phyloP scores from a whole-genome alignment of 768 basidiomycete species.

The Serpula lacrymans region DNA sequence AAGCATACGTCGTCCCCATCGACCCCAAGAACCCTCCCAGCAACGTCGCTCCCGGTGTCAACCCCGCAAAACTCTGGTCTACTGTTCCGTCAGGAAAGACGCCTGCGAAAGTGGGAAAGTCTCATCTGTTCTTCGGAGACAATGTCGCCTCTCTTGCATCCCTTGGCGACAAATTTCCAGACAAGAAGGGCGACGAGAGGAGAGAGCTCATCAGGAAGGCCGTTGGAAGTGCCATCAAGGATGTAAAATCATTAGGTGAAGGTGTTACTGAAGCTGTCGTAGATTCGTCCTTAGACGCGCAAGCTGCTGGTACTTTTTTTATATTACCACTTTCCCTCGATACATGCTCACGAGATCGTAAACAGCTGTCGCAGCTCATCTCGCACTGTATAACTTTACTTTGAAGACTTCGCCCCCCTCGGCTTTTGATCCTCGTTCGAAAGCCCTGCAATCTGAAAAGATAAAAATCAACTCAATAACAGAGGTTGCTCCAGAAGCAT shows the following conservation, averaged over 20 bases:
- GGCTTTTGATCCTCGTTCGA: constrained; percentile 58
- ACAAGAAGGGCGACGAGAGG: constrained; percentile 41
- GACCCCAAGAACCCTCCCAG: constrained; percentile 41
- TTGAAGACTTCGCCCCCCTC: constrained; percentile 74
- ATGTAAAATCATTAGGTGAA: constrained; percentile 55
- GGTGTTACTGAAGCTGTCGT: constrained; percentile 59
- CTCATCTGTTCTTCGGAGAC: constrained; percentile 61
- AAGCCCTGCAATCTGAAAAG: constrained; percentile 47
- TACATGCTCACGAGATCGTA: constrained; percentile 3
- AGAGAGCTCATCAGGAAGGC: constrained; percentile 70
- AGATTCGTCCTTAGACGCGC: constrained; percentile 65
- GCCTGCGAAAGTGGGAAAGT: constrained; percentile 57
- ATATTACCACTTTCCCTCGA: constrained; percentile 1
- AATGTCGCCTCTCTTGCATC: constrained; percentile 53
- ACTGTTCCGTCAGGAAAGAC: constrained; percentile 46
- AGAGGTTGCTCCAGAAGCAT: constrained; percentile 46
- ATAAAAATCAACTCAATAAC: constrained; percentile 45
- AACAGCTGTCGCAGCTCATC: constrained; percentile 72
- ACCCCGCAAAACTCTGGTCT: constrained; percentile 51
- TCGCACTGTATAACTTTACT: constrained; percentile 73
- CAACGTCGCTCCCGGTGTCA: constrained; percentile 31
- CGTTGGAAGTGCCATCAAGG: constrained; percentile 70
- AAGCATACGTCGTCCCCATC: constrained; percentile 56
- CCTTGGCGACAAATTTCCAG: constrained; percentile 51
- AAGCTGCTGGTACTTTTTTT: constrained; percentile 63